These are phyloP conservation scores for Acrocalymma vagum DNA, from an alignment of 2,329 filamentous ascomycete species.

Conservation along the genomic window DNA sequence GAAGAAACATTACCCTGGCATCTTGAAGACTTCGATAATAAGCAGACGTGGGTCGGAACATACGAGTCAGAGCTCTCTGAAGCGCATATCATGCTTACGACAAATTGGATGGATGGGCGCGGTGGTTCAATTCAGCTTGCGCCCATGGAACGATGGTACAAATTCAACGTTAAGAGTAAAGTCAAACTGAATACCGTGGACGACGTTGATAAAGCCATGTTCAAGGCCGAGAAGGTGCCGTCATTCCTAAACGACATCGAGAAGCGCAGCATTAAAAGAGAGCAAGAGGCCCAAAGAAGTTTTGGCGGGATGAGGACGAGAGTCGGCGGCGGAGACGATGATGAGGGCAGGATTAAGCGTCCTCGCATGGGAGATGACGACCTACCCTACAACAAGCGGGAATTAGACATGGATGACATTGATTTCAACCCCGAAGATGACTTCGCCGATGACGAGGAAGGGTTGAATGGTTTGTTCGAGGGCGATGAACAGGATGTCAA, in stretches of 20 bases:
- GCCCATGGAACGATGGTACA: constrained; percentile 96
- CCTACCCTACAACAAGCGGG: constrained; percentile 53
- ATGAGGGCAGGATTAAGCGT: constrained; percentile 44
- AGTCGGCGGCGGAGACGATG: constrained; percentile 44
- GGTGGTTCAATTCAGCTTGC: constrained; percentile 75
- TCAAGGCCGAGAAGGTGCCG: constrained; percentile 75
- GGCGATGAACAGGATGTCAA: constrained; percentile 64
- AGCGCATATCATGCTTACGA: constrained; percentile 78
- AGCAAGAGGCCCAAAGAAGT: constrained; percentile 43
- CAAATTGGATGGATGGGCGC: constrained; percentile 68
- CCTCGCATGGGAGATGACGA: constrained; percentile 53
- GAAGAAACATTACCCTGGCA: constrained; percentile 98
- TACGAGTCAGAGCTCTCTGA: constrained; percentile 91
- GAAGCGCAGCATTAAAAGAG: constrained; percentile 59
- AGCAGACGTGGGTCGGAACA: constrained; percentile 90
- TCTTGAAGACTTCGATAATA: constrained; percentile 93
- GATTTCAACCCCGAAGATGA: constrained; percentile 72
- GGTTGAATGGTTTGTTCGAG: constrained; percentile 51
- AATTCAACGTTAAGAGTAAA: constrained; percentile 77
- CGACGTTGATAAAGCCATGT: constrained; percentile 85
- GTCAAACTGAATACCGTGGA: constrained; percentile 84
- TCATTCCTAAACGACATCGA: constrained; percentile 71
- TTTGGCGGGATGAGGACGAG: constrained; percentile 35
- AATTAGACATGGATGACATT: constrained; percentile 70
- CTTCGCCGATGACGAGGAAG: constrained; percentile 87